A percentile compares a stretch with the other conserved stretches of the same genome.
Evolutionary conservation across 2,329 filamentous ascomycete genomes (phyloP).

Genomic region (Xylariaceae sp.): DNA sequence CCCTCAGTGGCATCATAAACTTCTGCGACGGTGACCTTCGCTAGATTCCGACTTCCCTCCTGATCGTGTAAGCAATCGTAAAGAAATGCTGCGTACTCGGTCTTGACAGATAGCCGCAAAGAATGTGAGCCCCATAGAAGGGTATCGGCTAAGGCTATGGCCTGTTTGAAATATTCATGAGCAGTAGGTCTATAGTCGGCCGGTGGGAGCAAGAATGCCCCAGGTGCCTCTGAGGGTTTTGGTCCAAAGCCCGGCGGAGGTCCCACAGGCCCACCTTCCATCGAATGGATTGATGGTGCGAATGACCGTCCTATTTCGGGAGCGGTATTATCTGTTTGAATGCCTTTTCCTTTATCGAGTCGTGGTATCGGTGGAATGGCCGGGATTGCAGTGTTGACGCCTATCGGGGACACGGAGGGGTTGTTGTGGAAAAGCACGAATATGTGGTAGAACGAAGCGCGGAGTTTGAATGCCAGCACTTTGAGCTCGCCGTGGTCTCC

Average conservation of each 20-base stretch:
- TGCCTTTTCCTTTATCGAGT: conserved; percentile 47
- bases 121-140: conserved; percentile 86
- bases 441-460: conserved; percentile 93
- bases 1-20: conserved; percentile 89
- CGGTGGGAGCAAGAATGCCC: conserved; percentile 75
- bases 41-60: conserved; percentile 69
- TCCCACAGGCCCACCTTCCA: conserved; percentile 57
- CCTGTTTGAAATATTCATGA: conserved; percentile 74
- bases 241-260: conserved; percentile 53
- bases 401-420: conserved; percentile 65
- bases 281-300: conserved; percentile 45
- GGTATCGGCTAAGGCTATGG: conserved; percentile 66
- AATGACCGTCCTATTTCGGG: conserved; percentile 41
- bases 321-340: conserved; percentile 44
- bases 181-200: conserved; percentile 80
- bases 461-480: conserved; percentile 84
- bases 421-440: conserved; percentile 95
- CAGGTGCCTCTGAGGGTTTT: conserved; percentile 40
- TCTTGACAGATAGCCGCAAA: conserved; percentile 79
- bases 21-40: conserved; percentile 78
- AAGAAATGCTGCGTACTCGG: conserved; percentile 88
- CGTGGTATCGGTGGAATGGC: conserved; percentile 22
- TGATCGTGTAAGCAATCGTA: conserved; percentile 88
- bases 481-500: conserved; percentile 76
- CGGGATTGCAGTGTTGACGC: conserved; percentile 44